Base-by-base conservation (phyloP, 192 early-diverging fungal genomes). In the Mortierella hygrophila region DNA sequence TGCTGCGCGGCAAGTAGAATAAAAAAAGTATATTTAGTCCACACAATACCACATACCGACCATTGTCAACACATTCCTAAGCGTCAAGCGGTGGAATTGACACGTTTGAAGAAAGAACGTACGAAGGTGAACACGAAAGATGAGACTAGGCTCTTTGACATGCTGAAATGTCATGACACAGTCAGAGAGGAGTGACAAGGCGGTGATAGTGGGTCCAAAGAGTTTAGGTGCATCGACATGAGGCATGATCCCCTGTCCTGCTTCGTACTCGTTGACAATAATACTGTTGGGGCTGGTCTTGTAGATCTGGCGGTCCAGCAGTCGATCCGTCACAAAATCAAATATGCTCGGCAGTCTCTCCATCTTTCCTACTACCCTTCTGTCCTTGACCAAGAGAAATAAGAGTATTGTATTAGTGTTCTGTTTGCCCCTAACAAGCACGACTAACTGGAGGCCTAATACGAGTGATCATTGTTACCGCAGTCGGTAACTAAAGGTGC, bases 131-230 rank as follows among this genome's bases (percentile, higher is more conserved):
- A 91, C 42, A 54, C 86, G 81, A 35, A 86, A 38, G 8, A 63
- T 41, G 6, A 88, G 75, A 8, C 78, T 70, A 0, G 85, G 46
- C 3, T 84, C 83, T 38, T 85, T 80, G 74, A 71, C 75, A 72
- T 89, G 83, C 16, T 74, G 83, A 71, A 96, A 95, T 20, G 74
- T 90, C 92, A 96, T 96, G 26, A 94, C 72, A 86, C 95, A 96
- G 29, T 90, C 79, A 13, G 93, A 91, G 15, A 92, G 72, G 40
- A 96, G 74, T 0, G 95, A 96, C 18, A 96, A 74, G 3, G 92
- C 91, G 1, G 90, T 72, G 16, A 96, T 91, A 1, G 87, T 82
- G 0, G 91, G 87, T 0, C 95, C 95, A 92, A 96, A 96, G 1
- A 91, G 26, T n/a, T 88, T 79, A 0, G 93, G 85, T 6, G 91